phyloP scores from a whole-genome alignment of 192 early-diverging fungal genomes.

The Pilaira anomala region DNA sequence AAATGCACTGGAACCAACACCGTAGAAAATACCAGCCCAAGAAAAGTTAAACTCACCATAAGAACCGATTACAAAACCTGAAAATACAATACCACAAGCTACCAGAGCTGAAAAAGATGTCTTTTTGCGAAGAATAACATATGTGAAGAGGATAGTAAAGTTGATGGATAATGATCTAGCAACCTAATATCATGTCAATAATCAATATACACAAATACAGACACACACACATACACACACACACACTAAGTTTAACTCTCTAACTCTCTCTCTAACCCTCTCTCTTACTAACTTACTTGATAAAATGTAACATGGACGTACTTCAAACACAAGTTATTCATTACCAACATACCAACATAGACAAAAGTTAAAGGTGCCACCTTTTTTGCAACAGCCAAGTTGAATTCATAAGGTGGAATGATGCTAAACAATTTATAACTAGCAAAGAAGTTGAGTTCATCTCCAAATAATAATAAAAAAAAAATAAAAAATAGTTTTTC shows the following conservation, averaged over 20 bases:
- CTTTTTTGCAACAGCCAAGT: constrained; percentile 45
- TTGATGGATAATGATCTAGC: constrained; percentile 64
- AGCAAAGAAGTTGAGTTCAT: background rate
- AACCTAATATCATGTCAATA: constrained; percentile 31
- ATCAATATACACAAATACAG: background rate
- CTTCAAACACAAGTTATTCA: constrained; percentile 64
- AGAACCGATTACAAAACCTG: constrained; percentile 62
- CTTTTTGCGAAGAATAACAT: constrained; percentile 49
- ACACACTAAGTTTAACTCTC: background rate
- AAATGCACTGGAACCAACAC: constrained; percentile 61
- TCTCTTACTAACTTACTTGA: constrained; percentile 47
- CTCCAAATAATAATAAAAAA: background rate
- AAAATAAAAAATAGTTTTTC: background rate
- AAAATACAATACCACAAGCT: constrained; percentile 57
- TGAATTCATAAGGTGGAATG: constrained; percentile 64
- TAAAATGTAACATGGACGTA: constrained; percentile 70
- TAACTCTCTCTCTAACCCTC: background rate
- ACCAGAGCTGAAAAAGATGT: constrained; percentile 51
- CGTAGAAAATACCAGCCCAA: constrained; percentile 58
- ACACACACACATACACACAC: no score
- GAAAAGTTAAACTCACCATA: constrained; percentile 68
- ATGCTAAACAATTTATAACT: constrained; percentile 51
- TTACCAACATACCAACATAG: constrained; percentile 63
- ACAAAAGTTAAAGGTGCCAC: constrained; percentile 59
- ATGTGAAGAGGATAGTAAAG: constrained; percentile 70